A percentile compares a stretch with the other conserved stretches of the same genome.
These are phyloP conservation scores for Durotheca rogersii DNA, from an alignment of 495 filamentous ascomycete genomes.

Conservation along the genomic window DNA sequence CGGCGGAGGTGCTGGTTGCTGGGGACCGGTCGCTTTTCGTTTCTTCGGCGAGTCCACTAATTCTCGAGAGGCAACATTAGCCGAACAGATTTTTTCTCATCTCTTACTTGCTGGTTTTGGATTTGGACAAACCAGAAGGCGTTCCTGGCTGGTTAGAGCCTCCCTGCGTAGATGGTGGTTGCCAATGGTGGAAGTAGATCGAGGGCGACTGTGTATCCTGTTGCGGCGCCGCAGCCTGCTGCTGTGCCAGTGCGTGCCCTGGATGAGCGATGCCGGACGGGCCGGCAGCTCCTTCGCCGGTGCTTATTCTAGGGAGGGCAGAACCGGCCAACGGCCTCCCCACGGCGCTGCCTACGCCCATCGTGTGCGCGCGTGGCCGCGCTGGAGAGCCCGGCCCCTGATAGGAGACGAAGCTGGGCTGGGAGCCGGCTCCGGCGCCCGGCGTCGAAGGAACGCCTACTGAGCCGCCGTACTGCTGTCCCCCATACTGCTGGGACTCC, in stretches of 20 bases:
- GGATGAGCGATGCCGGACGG: conserved; percentile 34
- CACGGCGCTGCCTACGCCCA: conserved; percentile 38
- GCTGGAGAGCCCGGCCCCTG: conserved; percentile 45
- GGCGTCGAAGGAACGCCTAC: conserved; percentile 48
- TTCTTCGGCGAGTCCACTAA: conserved; percentile 68
- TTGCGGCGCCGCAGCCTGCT: conserved; percentile 41
- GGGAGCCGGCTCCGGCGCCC: conserved; percentile 43
- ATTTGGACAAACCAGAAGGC: conserved; percentile 66
- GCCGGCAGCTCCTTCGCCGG: conserved; percentile 26
- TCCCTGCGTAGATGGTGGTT: conserved; percentile 67
- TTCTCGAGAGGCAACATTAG: conserved; percentile 53
- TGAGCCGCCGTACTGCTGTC: conserved; percentile 43
- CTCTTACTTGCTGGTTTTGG: conserved; percentile 45
- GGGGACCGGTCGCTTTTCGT: conserved; percentile 67
- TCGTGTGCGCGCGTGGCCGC: conserved; percentile 41
- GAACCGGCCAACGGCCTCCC: conserved; percentile 33
- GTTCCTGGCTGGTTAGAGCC: conserved; percentile 62
- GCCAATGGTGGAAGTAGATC: conserved; percentile 92
- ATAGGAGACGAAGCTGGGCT: conserved; percentile 37
- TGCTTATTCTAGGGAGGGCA: conserved; percentile 35
- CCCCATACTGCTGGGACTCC: conserved; percentile 46
- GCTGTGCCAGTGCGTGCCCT: conserved; percentile 36
- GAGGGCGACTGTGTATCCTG: conserved; percentile 64
- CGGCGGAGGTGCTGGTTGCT: conserved; percentile 58
- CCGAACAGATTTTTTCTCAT: conserved; percentile 46